Conservation (phyloP, 2,329 filamentous ascomycete genomes). For the Aspergillus novofumigatus region DNA sequence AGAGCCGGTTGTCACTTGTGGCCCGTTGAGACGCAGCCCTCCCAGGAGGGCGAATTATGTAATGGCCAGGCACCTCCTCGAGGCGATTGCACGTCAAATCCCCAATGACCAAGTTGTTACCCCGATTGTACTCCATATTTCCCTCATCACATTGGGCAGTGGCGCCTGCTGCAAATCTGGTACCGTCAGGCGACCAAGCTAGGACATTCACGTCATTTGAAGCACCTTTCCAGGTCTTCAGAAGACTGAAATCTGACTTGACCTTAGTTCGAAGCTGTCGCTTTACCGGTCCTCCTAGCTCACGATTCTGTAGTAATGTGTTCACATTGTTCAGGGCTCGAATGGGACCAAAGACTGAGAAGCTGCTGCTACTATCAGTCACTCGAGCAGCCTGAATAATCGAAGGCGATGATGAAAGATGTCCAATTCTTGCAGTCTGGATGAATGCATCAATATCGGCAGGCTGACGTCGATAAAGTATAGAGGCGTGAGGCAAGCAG, state of each 20-base stretch:
- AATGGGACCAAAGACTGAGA: neutral
- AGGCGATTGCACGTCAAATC: constrained; percentile 40
- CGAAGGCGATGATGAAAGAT: constrained; percentile 15
- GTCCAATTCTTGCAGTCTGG: constrained; percentile 16
- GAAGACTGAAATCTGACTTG: constrained; percentile 40
- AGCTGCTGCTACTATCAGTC: neutral
- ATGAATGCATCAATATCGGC: constrained; percentile 20
- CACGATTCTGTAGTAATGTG: constrained; percentile 26
- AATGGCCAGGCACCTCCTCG: constrained; percentile 53
- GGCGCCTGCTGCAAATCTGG: constrained; percentile 54
- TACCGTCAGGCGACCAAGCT: constrained; percentile 54
- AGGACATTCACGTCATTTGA: constrained; percentile 56
- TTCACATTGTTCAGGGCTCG: constrained; percentile 4
- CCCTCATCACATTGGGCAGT: constrained; percentile 52
- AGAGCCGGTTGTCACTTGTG: constrained; percentile 50
- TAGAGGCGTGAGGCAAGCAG: constrained; percentile 7
- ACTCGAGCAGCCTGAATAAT: constrained; percentile 4
- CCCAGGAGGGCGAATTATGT: constrained; percentile 38
- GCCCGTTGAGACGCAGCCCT: constrained; percentile 40
- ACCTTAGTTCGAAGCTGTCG: constrained; percentile 20
- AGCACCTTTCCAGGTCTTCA: constrained; percentile 52
- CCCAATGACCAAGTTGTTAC: constrained; percentile 55
- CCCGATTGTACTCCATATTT: constrained; percentile 58
- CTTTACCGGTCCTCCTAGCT: constrained; percentile 20
- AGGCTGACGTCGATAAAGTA: constrained; percentile 14